These are phyloP conservation scores for Nepenthes gracilis DNA, from an alignment of 148 eudicot genomes.

Conservation along the genomic window DNA sequence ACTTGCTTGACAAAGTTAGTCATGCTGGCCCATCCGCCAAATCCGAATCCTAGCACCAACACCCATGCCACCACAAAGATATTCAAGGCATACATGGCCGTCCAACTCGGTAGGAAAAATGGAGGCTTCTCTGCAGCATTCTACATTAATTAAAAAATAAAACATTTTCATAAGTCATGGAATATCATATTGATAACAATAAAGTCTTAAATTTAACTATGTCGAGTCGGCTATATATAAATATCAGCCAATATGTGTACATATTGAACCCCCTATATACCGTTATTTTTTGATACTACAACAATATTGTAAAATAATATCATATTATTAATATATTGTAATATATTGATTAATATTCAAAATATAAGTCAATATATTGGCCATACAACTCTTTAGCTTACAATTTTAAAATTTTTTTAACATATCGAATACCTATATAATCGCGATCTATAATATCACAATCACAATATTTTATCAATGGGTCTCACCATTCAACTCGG, in stretches of 20 bases:
- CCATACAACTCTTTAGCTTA: no score
- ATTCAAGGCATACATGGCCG: conserved; percentile 36
- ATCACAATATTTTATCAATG: no score
- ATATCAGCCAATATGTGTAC: background rate
- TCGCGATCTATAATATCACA: no score
- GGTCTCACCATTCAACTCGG: no score
- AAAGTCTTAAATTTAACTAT: no score
- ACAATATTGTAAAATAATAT: background rate
- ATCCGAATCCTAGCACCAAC: conserved; percentile 43
- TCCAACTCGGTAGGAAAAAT: conserved; percentile 40
- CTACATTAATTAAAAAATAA: conserved; percentile 15
- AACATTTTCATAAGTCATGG: background rate
- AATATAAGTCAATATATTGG: no score
- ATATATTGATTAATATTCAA: no score
- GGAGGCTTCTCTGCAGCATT: conserved; percentile 67
- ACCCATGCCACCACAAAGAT: conserved; percentile 49
- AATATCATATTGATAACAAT: no score
- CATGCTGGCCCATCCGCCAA: conserved; percentile 69
- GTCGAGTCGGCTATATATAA: background rate
- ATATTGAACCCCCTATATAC: background rate
- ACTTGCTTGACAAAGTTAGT: conserved; percentile 44
- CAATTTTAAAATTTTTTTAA: no score
- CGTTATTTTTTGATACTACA: background rate
- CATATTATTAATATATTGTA: background rate
- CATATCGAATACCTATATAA: no score